phyloP scores from a whole-genome alignment of 2,329 filamentous ascomycete genomes.

The Dendrostoma leiphaemia region DNA sequence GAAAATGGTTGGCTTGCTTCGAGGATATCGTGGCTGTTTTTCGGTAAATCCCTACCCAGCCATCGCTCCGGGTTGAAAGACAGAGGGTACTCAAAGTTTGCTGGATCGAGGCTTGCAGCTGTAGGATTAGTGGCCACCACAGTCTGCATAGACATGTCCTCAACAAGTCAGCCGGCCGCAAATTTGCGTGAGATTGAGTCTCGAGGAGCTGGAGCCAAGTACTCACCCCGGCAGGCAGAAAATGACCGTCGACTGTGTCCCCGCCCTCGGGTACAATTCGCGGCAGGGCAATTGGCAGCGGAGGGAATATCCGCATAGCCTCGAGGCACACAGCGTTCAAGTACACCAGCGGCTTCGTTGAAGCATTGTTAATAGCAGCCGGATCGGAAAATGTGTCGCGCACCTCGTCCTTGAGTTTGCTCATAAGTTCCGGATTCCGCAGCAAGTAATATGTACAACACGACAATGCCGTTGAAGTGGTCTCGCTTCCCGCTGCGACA shows the following conservation, averaged over 20 bases:
- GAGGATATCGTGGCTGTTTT: slow-evolving; percentile 12
- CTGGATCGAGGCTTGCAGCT: slow-evolving; percentile 19
- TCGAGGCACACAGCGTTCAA: slow-evolving; percentile 17
- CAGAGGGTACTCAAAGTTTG: slow-evolving; percentile 17
- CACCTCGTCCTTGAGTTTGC: slow-evolving; percentile 25
- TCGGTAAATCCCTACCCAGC: slow-evolving; percentile 14
- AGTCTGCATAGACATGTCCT: slow-evolving; percentile 7
- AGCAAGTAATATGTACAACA: slow-evolving; percentile 28
- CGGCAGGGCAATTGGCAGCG: slow-evolving; percentile 15
- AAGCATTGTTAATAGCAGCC: slow-evolving; percentile 20
- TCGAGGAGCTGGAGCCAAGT: too few relatives aligned
- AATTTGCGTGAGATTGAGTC: too few relatives aligned
- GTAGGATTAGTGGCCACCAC: slow-evolving; percentile 21
- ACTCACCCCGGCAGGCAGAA: slow-evolving; percentile 22
- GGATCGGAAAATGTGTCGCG: slow-evolving; percentile 18
- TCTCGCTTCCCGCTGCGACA: slow-evolving; percentile 39
- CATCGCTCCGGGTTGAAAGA: slow-evolving; percentile 22
- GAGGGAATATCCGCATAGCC: slow-evolving; percentile 17
- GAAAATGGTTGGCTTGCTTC: slow-evolving; percentile 22
- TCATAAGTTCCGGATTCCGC: slow-evolving; percentile 23
- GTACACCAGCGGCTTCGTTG: slow-evolving; percentile 8
- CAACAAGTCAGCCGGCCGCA: too few relatives aligned
- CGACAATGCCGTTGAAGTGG: slow-evolving; percentile 41
- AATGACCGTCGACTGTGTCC: slow-evolving; percentile 18
- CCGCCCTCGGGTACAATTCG: slow-evolving; percentile 14